These are phyloP conservation scores for Scalesia atractyloides DNA, from an alignment of 129 eudicot genomes.

Conservation along the genomic window DNA sequence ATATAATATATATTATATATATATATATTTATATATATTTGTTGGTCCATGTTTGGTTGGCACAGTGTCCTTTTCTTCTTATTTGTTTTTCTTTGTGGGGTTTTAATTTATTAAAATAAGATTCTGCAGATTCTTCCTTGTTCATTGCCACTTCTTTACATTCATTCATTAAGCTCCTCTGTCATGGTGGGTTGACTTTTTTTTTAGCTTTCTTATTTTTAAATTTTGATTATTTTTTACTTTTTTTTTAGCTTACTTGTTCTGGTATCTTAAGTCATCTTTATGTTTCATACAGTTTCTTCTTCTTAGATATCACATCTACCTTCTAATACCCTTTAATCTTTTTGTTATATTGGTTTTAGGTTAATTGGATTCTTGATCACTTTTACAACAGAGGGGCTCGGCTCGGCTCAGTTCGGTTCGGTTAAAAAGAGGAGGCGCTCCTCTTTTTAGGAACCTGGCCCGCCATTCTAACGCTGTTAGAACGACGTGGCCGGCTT, in stretches of 20 bases:
- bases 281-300: background rate
- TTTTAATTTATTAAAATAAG: background rate
- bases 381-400: slow-evolving; percentile 25
- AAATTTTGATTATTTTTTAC: background rate
- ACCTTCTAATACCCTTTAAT: background rate
- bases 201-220: background rate
- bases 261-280: background rate
- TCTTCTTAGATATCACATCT: no score
- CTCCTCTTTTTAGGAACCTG: slow-evolving; percentile 80
- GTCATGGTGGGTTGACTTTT: slow-evolving; percentile 6
- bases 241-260: background rate
- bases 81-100: background rate
- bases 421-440: slow-evolving; percentile 82
- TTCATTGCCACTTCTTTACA: background rate
- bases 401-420: slow-evolving; percentile 13
- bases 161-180: background rate
- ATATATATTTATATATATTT: no score
- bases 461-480: slow-evolving; percentile 78
- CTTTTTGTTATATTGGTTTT: slow-evolving; percentile 9
- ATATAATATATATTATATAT: no score
- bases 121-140: background rate
- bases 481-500: slow-evolving; percentile 89
- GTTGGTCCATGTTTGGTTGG: slow-evolving; percentile 1
- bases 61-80: background rate
- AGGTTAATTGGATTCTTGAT: slow-evolving; percentile 27